A percentile compares a stretch with the other conserved stretches of the same genome.
Conservation (phyloP, 2,329 filamentous ascomycete species). For the Davidsoniella eucalypti region DNA sequence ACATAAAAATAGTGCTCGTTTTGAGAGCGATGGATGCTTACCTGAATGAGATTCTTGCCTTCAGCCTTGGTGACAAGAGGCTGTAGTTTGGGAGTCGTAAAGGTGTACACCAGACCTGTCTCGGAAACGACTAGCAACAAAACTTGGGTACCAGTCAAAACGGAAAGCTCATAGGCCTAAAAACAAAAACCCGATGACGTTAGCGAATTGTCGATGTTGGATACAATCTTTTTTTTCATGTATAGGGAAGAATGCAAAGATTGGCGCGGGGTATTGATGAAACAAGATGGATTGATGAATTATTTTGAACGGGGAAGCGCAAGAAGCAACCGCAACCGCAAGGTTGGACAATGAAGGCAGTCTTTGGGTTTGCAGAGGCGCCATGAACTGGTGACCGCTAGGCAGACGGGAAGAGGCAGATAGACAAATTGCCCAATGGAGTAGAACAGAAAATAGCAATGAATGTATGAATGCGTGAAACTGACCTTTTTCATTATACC, state of each 20-base stretch:
- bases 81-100: constrained; percentile 95
- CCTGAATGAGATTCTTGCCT: constrained; percentile 98
- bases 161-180: constrained; percentile 91
- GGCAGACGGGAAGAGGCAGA: background rate
- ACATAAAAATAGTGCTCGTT: constrained; percentile 15
- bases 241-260: too few relatives aligned
- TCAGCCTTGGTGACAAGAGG: constrained; percentile 95
- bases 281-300: too few relatives aligned
- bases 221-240: too few relatives aligned
- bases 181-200: constrained; percentile 11
- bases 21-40: constrained; percentile 30
- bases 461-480: constrained; percentile 15
- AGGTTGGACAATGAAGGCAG: too few relatives aligned
- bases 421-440: background rate
- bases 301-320: background rate
- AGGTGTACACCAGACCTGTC: constrained; percentile 93
- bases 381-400: background rate
- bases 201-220: background rate
- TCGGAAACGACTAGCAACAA: constrained; percentile 92
- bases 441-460: background rate
- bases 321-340: too few relatives aligned
- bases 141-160: constrained; percentile 94
- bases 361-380: too few relatives aligned
- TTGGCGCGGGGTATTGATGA: too few relatives aligned
- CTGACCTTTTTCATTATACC: constrained; percentile 99